A percentile compares a stretch with the other conserved stretches of the same genome.
phyloP scores from a whole-genome alignment of 2,329 filamentous ascomycete genomes.

The Helminthosporium solani region DNA sequence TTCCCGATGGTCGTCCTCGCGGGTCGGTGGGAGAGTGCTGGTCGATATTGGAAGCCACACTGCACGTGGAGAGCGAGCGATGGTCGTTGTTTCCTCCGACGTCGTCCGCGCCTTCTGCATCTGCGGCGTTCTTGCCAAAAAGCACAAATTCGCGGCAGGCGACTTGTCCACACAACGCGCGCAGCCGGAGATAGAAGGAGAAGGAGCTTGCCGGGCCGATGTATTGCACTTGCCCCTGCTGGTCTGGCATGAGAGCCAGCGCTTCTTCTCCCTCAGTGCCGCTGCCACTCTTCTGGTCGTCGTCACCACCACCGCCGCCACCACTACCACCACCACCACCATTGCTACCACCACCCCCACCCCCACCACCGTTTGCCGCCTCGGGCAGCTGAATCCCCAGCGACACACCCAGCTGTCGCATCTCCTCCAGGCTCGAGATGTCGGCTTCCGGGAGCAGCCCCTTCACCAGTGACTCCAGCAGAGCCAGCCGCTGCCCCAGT shows the following conservation, averaged over 20 bases:
- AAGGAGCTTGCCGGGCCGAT: constrained; percentile 48
- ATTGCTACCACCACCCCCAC: too few relatives aligned
- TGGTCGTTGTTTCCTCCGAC: constrained; percentile 12
- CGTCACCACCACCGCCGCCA: constrained; percentile 8
- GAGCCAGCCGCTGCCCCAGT: constrained; percentile 42
- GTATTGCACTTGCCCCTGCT: constrained; percentile 49
- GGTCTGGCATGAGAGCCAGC: constrained; percentile 43
- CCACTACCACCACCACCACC: too few relatives aligned
- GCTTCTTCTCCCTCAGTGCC: constrained; percentile 37
- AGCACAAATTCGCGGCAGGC: constrained; percentile 41
- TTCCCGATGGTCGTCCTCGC: neutral
- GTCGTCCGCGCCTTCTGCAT: constrained; percentile 25
- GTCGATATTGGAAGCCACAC: constrained; percentile 20
- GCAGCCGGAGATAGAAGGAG: constrained; percentile 46
- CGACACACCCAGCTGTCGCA: constrained; percentile 43
- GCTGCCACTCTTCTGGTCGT: constrained; percentile 15
- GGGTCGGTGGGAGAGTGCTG: constrained; percentile 21
- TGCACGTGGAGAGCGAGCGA: constrained; percentile 19
- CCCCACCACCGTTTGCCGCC: constrained; percentile 16
- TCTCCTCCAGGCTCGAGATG: constrained; percentile 44
- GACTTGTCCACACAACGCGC: constrained; percentile 39
- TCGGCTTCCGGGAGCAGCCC: constrained; percentile 48
- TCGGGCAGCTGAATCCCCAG: constrained; percentile 45
- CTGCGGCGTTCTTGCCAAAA: constrained; percentile 46
- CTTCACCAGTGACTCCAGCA: constrained; percentile 49